A percentile compares a stretch with the other conserved stretches of the same genome.
Evolutionary conservation across 129 eudicot genomes (phyloP).

Genomic region (Kitagawia praeruptora): DNA sequence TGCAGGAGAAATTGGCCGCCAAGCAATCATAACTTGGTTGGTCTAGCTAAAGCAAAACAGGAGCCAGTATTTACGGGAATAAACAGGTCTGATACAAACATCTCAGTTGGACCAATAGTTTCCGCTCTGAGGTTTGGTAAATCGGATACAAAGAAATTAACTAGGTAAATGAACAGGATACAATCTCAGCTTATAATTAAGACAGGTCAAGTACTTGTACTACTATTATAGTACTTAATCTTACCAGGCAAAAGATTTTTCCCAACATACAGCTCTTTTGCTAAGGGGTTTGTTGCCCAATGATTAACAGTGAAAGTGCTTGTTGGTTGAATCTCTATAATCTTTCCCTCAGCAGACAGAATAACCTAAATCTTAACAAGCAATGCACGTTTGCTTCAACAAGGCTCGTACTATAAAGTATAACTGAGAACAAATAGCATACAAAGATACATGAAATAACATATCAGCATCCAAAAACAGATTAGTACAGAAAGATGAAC

Average conservation of each 20-base stretch:
- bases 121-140: constrained; percentile 51
- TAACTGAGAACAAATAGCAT: background rate
- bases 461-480: too few species aligned
- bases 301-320: constrained; percentile 70
- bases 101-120: constrained; percentile 41
- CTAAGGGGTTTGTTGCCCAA: constrained; percentile 80
- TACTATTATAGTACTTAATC: background rate
- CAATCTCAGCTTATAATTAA: background rate
- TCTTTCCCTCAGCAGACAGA: constrained; percentile 49
- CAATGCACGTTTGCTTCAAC: background rate
- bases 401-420: background rate
- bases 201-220: background rate
- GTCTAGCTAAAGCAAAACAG: constrained; percentile 69
- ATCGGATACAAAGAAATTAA: constrained; percentile 32
- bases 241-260: constrained; percentile 75
- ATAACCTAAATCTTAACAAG: constrained; percentile 47
- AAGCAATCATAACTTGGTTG: constrained; percentile 19
- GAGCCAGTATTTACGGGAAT: constrained; percentile 45
- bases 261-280: constrained; percentile 64
- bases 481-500: too few species aligned
- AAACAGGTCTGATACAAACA: constrained; percentile 69
- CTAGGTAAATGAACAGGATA: constrained; percentile 8
- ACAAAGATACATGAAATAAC: background rate
- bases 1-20: background rate
- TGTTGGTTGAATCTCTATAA: constrained; percentile 78